Evolutionary conservation across 2,329 filamentous ascomycete species (phyloP), one percentile per base, ranked within the genome.

Genomic region (Colletotrichum falcatum): DNA sequence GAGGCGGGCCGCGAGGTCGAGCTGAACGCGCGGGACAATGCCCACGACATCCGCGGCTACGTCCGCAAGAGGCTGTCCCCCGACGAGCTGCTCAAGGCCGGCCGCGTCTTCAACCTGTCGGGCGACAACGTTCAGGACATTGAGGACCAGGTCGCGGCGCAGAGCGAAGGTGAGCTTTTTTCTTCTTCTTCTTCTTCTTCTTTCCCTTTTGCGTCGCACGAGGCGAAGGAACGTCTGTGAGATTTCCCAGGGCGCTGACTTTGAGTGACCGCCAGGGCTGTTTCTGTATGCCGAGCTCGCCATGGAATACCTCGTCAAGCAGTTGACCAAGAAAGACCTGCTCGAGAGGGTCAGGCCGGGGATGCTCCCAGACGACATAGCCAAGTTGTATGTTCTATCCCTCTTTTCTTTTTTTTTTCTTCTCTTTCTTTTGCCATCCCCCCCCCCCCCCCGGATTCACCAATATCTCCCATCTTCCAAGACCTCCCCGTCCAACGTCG

Each of bases 201-300:
- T n/a, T n/a, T n/a, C n/a, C n/a, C n/a, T n/a, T n/a, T n/a, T n/a
- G n/a, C n/a, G n/a, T n/a, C n/a, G n/a, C n/a, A n/a, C n/a, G n/a
- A n/a, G n/a, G n/a, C n/a, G n/a, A n/a, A n/a, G n/a, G n/a, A n/a
- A n/a, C n/a, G 37, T 49, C 35, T 23, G 7, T 35, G 23, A 16
- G 18, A 6, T 6, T 8, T 7, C 16, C 16, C 3, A 5, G 2
- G 20, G 11, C 8, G 23, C 61, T 71, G 30, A 66, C 42, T 35
- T 23, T 49, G 20, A 14, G 5, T 8, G 7, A 11, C 8, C 16
- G 2, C 9, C 9, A 80, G 75, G 78, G 1, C 77, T 79, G 66
- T 80, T 81, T 58, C 72, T 81, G 3, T 81, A 76, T 46, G 79
- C 76, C 1, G 69, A 70, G 18, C 75, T 82, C 1, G 76, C 76